These are phyloP conservation scores for Penicillium hesseltinei DNA, from an alignment of 2,329 filamentous ascomycete genomes.

Conservation along the genomic window DNA sequence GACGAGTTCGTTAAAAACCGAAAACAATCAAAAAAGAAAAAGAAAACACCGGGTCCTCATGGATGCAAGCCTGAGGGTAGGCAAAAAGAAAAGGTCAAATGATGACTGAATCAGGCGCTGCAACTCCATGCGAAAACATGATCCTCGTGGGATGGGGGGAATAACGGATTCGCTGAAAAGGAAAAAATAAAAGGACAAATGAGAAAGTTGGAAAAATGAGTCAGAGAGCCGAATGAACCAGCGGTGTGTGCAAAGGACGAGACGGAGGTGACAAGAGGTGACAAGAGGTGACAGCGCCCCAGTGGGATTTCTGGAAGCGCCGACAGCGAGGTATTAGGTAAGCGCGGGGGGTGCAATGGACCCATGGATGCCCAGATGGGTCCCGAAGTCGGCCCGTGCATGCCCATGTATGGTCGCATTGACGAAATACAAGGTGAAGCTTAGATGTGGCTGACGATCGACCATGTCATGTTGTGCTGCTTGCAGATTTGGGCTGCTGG, in stretches of 20 bases:
- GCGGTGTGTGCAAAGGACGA: constrained; percentile 13
- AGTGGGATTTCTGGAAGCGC: constrained; percentile 24
- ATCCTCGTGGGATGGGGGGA: neutral
- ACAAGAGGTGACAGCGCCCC: neutral
- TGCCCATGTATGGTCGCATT: neutral
- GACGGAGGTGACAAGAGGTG: neutral
- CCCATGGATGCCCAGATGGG: neutral
- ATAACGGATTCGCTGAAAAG: neutral
- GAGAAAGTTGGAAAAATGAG: neutral
- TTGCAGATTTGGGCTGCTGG: neutral
- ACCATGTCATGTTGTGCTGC: neutral
- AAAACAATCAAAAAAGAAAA: constrained; percentile 7
- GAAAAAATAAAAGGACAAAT: neutral
- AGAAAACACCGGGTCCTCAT: constrained; percentile 16
- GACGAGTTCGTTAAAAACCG: constrained; percentile 14
- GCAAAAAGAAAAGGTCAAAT: constrained; percentile 6
- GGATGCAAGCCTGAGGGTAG: constrained; percentile 15
- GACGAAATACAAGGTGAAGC: neutral
- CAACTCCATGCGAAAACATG: constrained; percentile 1
- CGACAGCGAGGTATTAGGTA: constrained; percentile 27
- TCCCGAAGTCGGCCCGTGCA: constrained; percentile 5
- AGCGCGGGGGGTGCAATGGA: constrained; percentile 19
- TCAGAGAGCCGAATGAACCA: constrained; percentile 11
- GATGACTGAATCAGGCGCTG: constrained; percentile 5
- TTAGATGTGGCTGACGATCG: neutral